Base-by-base conservation (phyloP, 169 alveolate genomes). In the Cryptosporidium felis region DNA sequence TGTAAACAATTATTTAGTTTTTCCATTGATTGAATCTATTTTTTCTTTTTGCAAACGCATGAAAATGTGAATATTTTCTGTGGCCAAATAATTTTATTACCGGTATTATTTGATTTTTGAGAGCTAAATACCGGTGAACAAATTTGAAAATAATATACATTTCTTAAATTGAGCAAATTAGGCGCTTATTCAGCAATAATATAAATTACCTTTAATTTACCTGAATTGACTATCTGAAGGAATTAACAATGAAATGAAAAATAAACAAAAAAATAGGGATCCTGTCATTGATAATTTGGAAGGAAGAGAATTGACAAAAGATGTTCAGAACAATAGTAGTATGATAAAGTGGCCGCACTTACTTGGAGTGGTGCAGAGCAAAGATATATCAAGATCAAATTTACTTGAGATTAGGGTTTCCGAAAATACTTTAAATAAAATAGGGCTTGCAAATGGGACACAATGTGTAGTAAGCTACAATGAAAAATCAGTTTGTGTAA, bases 231-330 rank as follows among this genome's bases (percentile, higher is more conserved):
- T n/a, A n/a, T n/a, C n/a, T n/a, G n/a, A n/a, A n/a, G n/a, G n/a
- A n/a, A n/a, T 38, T 62, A 62, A 62, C 51, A 32, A 51, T 47
- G 82, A 66, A 66, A 66, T 66, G 82, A 66, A 32, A 23, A 66
- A 66, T 26, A 66, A 66, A 47, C 49, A 66, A 28, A 47, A 66
- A 18, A 23, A 66, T 5, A n/a, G n/a, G n/a, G n/a, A n/a, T n/a
- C n/a, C n/a, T n/a, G n/a, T n/a, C n/a, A n/a, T n/a, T n/a, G n/a
- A n/a, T n/a, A 66, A 30, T 30, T 45, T 2, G n/a, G 2, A 47
- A 0, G 38, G 32, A 61, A 0, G n/a, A 4, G 28, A 9, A 0
- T 21, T 16, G 12, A 28, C 18, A 4, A 47, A 66, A 23, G 46
- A 49, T 16, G 14, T 12, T 30, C 14, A 1, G 14, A n/a, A 45